Percentiles rank a stretch among this genome's conserved stretches.
Evolutionary conservation across 371 early-diverging fungal species (phyloP).

Genomic region (Dipsacomyces acuminosporus): DNA sequence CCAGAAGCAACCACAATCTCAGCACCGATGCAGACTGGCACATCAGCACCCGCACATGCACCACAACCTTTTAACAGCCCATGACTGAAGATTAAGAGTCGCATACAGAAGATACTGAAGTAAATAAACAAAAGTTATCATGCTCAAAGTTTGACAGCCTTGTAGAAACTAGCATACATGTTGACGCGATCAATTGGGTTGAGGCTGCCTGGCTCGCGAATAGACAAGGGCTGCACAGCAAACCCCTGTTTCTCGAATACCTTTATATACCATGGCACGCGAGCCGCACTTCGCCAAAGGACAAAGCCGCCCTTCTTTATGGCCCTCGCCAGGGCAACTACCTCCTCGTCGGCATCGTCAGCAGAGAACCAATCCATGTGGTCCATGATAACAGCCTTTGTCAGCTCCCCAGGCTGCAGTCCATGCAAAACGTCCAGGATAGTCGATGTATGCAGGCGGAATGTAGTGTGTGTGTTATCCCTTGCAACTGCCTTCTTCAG

Average conservation of each 20-base stretch:
- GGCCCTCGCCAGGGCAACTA: conserved; percentile 58
- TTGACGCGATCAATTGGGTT: conserved; percentile 74
- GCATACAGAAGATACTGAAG: too few species aligned
- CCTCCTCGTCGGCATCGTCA: conserved; percentile 61
- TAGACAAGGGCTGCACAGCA: conserved; percentile 57
- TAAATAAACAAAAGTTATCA: too few species aligned
- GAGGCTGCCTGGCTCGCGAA: conserved; percentile 58
- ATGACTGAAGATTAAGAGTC: too few species aligned
- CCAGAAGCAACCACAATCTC: too few species aligned
- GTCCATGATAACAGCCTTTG: conserved; percentile 79
- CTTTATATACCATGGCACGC: conserved; percentile 74
- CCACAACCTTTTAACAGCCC: too few species aligned
- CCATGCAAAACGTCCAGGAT: conserved; percentile 61
- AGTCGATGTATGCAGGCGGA: conserved; percentile 74
- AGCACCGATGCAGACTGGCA: too few species aligned
- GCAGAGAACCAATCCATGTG: conserved; percentile 83
- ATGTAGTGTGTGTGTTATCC: conserved; percentile 48
- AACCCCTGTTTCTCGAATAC: conserved; percentile 69
- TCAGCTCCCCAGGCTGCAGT: conserved; percentile 60
- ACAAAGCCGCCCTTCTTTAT: conserved; percentile 65
- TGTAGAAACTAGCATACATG: conserved; percentile 78
- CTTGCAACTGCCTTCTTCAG: conserved; percentile 45
- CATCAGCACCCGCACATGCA: too few species aligned
- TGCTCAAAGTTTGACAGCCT: conserved; percentile 41
- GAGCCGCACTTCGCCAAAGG: conserved; percentile 76